phyloP scores from a whole-genome alignment of 768 basidiomycete species.

The Lentinula sp. region DNA sequence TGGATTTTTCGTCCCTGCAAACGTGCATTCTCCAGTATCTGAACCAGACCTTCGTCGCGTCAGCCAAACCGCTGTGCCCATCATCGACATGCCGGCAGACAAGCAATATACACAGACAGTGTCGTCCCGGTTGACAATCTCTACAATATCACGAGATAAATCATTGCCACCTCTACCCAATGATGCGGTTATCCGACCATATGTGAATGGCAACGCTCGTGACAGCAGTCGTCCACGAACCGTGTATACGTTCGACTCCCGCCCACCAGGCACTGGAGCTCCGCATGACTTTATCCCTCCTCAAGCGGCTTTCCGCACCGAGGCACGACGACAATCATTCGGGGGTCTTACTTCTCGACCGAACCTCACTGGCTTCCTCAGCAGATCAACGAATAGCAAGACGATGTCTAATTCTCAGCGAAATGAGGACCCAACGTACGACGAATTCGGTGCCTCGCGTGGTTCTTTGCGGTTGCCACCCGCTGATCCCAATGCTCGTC shows the following conservation, averaged over 20 bases:
- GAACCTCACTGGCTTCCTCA: constrained; percentile 25
- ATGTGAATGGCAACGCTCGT: constrained; percentile 17
- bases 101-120: constrained; percentile 11
- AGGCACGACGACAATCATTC: constrained; percentile 71
- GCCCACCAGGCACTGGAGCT: constrained; percentile 36
- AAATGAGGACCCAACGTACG: constrained; percentile 40
- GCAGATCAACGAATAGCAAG: neutral
- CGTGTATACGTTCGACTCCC: constrained; percentile 55
- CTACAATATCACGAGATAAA: constrained; percentile 52
- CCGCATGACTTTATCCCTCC: constrained; percentile 53
- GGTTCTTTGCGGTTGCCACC: constrained; percentile 41
- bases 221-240: constrained; percentile 56
- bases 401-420: neutral
- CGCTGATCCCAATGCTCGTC: neutral
- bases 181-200: constrained; percentile 33
- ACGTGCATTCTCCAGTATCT: constrained; percentile 49
- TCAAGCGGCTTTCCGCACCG: constrained; percentile 57
- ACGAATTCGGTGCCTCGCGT: constrained; percentile 69
- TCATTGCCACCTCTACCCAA: constrained; percentile 73
- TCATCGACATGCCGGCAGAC: constrained; percentile 5
- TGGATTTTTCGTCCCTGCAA: constrained; percentile 27
- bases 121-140: constrained; percentile 13
- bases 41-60: constrained; percentile 57
- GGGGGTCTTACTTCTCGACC: constrained; percentile 58
- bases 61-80: constrained; percentile 17